phyloP scores from a whole-genome alignment of 345 rosid species.

The Nephelium lappaceum region DNA sequence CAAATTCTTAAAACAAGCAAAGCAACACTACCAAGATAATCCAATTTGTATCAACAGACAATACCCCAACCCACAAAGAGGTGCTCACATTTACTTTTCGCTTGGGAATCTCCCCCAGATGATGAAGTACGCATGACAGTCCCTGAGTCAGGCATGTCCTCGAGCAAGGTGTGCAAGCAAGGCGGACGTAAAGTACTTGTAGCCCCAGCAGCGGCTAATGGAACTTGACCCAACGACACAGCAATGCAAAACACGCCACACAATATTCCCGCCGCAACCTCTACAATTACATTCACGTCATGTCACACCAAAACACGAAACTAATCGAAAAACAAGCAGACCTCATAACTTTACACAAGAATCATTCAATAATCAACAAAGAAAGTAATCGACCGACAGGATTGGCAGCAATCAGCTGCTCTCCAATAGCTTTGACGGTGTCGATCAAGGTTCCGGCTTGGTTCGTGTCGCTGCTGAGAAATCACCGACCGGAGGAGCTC shows the following conservation, averaged over 20 bases:
- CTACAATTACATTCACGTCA: constrained; percentile 47
- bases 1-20: neutral
- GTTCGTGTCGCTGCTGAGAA: constrained; percentile 76
- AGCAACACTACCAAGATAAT: neutral
- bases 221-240: constrained; percentile 61
- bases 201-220: constrained; percentile 97
- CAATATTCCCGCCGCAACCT: constrained; percentile 98
- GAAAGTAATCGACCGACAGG: constrained; percentile 68
- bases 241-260: constrained; percentile 92
- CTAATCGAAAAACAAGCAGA: no score
- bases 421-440: constrained; percentile 80
- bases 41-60: neutral
- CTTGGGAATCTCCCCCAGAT: constrained; percentile 99
- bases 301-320: neutral
- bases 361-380: no score
- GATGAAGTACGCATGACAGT: constrained; percentile 73
- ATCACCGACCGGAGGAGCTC: constrained; percentile 86
- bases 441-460: constrained; percentile 86
- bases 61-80: neutral
- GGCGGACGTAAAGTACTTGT: constrained; percentile 95
- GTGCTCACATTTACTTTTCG: constrained; percentile 79
- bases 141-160: constrained; percentile 71
- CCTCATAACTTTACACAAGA: no score
- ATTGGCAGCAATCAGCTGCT: constrained; percentile 81
- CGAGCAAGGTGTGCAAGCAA: constrained; percentile 86